Percentiles rank a stretch among this genome's conserved stretches.
Conservation (phyloP, 1,284 basidiomycete species). For the Ceratobasidium sp. region DNA sequence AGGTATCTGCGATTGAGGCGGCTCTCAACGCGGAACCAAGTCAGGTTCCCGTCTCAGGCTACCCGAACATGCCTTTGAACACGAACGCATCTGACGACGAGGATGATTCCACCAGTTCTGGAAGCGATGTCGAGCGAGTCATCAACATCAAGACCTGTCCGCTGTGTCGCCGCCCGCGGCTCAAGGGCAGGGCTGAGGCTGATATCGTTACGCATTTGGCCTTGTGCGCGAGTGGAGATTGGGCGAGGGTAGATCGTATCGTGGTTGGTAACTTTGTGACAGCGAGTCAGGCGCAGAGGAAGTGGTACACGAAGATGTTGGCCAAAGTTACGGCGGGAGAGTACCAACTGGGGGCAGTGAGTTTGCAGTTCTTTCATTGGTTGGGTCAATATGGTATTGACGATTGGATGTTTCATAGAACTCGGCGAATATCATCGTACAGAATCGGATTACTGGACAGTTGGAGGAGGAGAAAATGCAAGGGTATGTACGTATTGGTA, state of each 20-base stretch:
- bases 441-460: conserved; percentile 88
- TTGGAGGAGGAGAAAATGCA: conserved; percentile 98
- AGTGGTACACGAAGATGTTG: conserved; percentile 93
- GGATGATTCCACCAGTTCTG: conserved; percentile 53
- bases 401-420: conserved; percentile 59
- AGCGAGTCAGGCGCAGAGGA: conserved; percentile 92
- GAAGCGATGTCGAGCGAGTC: conserved; percentile 77
- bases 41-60: conserved; percentile 47
- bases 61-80: conserved; percentile 53
- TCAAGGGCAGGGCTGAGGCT: conserved; percentile 86
- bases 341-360: conserved; percentile 87
- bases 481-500: conserved; percentile 91
- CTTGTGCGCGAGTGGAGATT: conserved; percentile 91
- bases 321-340: conserved; percentile 83
- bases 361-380: conserved; percentile 50
- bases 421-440: conserved; percentile 95
- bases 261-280: conserved; percentile 97
- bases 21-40: conserved; percentile 30
- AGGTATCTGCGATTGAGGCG: conserved; percentile 50
- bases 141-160: conserved; percentile 96
- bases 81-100: conserved; percentile 57
- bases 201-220: conserved; percentile 95
- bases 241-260: conserved; percentile 85
- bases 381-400: conserved; percentile 11
- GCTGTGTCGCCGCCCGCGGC: conserved; percentile 85